Percentiles rank a stretch among this genome's conserved stretches.
These are phyloP conservation scores for Basidioascus undulatus DNA, from an alignment of 768 basidiomycete species.

Conservation along the genomic window DNA sequence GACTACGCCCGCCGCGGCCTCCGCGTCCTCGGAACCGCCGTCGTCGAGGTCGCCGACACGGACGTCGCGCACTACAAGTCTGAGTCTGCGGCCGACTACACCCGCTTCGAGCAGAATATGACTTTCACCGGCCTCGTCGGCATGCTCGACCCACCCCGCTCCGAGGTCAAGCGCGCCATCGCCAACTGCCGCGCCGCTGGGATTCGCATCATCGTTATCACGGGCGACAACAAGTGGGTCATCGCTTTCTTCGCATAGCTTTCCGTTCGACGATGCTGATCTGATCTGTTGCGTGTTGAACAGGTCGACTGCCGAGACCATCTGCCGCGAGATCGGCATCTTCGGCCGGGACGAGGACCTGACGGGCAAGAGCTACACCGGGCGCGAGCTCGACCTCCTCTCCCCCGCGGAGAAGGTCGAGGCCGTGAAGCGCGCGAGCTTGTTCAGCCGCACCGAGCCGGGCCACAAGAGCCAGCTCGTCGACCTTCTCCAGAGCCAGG, in stretches of 20 bases:
- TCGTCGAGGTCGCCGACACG: constrained; percentile 47
- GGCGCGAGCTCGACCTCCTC: constrained; percentile 66
- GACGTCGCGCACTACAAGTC: constrained; percentile 62
- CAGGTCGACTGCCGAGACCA: constrained; percentile 92
- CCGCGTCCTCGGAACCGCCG: constrained; percentile 77
- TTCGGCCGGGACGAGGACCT: constrained; percentile 67
- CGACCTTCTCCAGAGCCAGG: constrained; percentile 72
- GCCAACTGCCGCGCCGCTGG: constrained; percentile 79
- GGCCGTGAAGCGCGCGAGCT: constrained; percentile 63
- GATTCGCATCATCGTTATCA: constrained; percentile 89
- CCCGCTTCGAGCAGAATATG: constrained; percentile 70
- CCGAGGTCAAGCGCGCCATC: constrained; percentile 67
- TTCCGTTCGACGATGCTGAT: too few species aligned
- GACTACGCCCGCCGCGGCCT: constrained; percentile 60
- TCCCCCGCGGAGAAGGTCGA: constrained; percentile 52
- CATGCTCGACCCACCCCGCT: constrained; percentile 93
- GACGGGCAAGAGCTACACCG: constrained; percentile 87
- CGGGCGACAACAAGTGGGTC: constrained; percentile 95
- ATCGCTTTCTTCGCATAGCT: too few species aligned
- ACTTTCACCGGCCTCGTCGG: constrained; percentile 88
- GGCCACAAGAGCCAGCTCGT: constrained; percentile 86
- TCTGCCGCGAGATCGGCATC: constrained; percentile 87
- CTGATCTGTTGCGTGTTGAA: too few species aligned
- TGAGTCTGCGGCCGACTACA: constrained; percentile 53
- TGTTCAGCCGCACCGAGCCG: constrained; percentile 88